A percentile compares a stretch with the other conserved stretches of the same genome.
Evolutionary conservation across 192 early-diverging fungal genomes (phyloP).

Genomic region (Coemansia sp.): DNA sequence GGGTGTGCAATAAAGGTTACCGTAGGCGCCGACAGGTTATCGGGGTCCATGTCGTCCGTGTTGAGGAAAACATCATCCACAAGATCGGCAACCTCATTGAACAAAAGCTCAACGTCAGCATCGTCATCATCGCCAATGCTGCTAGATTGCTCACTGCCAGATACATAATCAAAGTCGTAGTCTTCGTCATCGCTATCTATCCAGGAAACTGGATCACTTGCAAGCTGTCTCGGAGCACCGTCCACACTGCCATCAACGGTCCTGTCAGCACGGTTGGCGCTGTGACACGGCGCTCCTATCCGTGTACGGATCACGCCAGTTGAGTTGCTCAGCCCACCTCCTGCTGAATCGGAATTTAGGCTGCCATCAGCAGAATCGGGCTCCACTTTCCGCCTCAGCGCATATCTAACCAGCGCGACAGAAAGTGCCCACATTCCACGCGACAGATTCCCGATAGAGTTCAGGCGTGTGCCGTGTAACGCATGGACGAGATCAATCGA

Average conservation of each 20-base stretch:
- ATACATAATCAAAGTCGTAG: constrained; percentile 37
- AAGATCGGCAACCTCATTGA: constrained; percentile 26
- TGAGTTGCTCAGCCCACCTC: not conserved
- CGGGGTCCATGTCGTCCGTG: constrained; percentile 17
- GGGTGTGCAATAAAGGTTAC: constrained; percentile 45
- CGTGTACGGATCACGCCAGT: not conserved
- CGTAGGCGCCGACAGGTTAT: constrained; percentile 31
- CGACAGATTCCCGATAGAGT: constrained; percentile 34
- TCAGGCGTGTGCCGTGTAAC: constrained; percentile 32
- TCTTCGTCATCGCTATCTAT: constrained; percentile 19
- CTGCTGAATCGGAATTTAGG: not conserved
- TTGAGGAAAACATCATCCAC: constrained; percentile 33
- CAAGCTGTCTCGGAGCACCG: not conserved
- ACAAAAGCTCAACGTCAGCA: not conserved
- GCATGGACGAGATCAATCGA: constrained; percentile 18
- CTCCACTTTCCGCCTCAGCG: constrained; percentile 12
- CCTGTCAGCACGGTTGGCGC: not conserved
- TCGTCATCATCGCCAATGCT: constrained; percentile 12
- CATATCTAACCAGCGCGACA: constrained; percentile 28
- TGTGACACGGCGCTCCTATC: not conserved
- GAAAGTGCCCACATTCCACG: constrained; percentile 38
- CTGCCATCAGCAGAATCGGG: not conserved
- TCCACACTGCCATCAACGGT: not conserved
- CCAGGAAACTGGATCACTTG: no score
- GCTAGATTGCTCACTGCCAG: constrained; percentile 17